These are phyloP conservation scores for Aureobasidium subglaciale DNA, from an alignment of 2,329 filamentous ascomycete genomes.

Conservation along the genomic window DNA sequence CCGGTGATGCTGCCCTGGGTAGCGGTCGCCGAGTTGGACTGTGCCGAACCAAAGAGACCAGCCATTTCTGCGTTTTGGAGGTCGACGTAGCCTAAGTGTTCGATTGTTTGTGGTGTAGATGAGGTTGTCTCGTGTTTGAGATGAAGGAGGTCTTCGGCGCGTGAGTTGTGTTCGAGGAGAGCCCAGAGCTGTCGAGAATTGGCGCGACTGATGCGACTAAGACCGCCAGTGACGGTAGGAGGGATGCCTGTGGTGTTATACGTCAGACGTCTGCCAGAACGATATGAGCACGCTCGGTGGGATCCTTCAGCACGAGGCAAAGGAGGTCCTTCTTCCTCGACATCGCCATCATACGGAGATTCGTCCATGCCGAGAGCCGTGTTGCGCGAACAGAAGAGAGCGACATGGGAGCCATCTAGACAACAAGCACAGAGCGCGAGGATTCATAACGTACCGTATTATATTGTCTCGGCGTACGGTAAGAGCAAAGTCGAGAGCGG, in stretches of 20 bases:
- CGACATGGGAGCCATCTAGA: not conserved
- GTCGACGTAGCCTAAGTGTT: not conserved
- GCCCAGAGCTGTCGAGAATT: not conserved
- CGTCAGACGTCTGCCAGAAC: no score
- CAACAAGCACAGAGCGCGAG: not conserved
- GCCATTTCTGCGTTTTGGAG: conserved; percentile 48
- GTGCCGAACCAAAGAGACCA: conserved; percentile 51
- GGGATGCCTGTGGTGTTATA: no score
- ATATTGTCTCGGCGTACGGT: not conserved
- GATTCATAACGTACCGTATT: not conserved
- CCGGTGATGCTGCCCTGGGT: conserved; percentile 87
- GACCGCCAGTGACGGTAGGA: not conserved
- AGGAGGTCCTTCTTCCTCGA: no score
- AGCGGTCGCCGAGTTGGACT: conserved; percentile 51
- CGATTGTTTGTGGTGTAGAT: no score
- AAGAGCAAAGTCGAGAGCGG: no score
- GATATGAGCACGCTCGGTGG: no score
- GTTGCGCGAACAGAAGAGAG: not conserved
- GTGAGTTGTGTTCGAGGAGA: not conserved
- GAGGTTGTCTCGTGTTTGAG: not conserved
- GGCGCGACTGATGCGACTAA: not conserved
- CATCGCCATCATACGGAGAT: not conserved
- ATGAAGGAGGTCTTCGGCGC: not conserved
- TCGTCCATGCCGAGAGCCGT: not conserved
- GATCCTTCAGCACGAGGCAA: no score